Base-by-base conservation (phyloP, 1,284 basidiomycete species). In the Papiliotrema laurentii region DNA sequence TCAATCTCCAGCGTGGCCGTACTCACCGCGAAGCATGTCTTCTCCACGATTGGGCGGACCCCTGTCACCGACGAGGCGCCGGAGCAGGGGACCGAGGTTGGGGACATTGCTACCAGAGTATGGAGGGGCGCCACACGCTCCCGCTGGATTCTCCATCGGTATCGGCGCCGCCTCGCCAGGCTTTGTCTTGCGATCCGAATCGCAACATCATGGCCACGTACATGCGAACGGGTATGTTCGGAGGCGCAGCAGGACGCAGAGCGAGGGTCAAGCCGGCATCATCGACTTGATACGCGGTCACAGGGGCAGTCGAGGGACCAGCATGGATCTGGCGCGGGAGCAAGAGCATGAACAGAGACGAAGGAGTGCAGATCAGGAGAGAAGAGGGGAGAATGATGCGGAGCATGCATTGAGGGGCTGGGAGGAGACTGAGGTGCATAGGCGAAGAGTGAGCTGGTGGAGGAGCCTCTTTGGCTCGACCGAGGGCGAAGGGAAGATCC, bases 151-250 rank as follows among this genome's bases (percentile, higher is more conserved):
- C 57, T 58, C 64, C 2, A 74, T 75, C 31, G 74, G 74, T 13
- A 55, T 75, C 27, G 73, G 72, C 39, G 72, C 72, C 5, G 64
- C 71, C n/a, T 68, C 64, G 22, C 74, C 74, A 1, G 74, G 74
- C 2, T 75, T 75, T 49, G 65, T 69, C 7, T 54, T 74, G 14
- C 55, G 72, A 4, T 56, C 60, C 2, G 60, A 54, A n/a, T 55
- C 53, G n/a, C 26, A 13, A 14, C 24, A 22, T 16, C 40, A 56
- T 65, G 56, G 53, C 22, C 11, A 18, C 16, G 24, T 45, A 37
- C 24, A 30, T 24, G 55, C 47, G 35, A 4, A 10, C 30, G 50
- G 49, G 19, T 27, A 44, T 34, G 45, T 41, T 14, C 41, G 41
- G 28, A 30, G 43, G 28, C 35, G 50, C 21, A 42, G 42, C 11